A percentile compares a stretch with the other conserved stretches of the same genome.
Evolutionary conservation across 2,329 filamentous ascomycete species (phyloP).

Genomic region (Chrysosporium queenslandicum): DNA sequence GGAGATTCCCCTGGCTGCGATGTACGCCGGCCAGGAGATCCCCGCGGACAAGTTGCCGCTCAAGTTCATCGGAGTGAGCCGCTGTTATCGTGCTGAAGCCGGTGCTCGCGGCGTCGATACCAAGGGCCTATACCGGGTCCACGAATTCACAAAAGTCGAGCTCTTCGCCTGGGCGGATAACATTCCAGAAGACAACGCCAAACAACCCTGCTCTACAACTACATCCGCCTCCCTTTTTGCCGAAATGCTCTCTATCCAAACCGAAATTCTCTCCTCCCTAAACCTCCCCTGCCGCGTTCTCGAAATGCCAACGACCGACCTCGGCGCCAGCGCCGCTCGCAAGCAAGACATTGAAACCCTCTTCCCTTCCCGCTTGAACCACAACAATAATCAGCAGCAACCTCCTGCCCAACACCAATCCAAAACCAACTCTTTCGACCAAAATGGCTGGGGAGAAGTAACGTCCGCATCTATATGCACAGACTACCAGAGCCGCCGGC

Average conservation of each 20-base stretch:
- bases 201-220: slow-evolving; percentile 12
- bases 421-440: not conserved
- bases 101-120: slow-evolving; percentile 82
- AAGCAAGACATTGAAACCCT: slow-evolving; percentile 92
- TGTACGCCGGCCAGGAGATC: slow-evolving; percentile 67
- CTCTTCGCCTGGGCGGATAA: slow-evolving; percentile 78
- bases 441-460: slow-evolving; percentile 75
- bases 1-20: slow-evolving; percentile 86
- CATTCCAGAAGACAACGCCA: not conserved
- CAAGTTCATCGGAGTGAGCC: slow-evolving; percentile 70
- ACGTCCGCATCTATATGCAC: slow-evolving; percentile 85
- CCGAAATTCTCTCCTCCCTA: slow-evolving; percentile 65
- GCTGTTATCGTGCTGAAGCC: slow-evolving; percentile 94
- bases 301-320: slow-evolving; percentile 81
- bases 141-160: slow-evolving; percentile 98
- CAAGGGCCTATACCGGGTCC: slow-evolving; percentile 90
- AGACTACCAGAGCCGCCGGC: slow-evolving; percentile 79
- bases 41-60: slow-evolving; percentile 58
- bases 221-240: slow-evolving; percentile 51
- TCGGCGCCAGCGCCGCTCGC: slow-evolving; percentile 75
- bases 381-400: slow-evolving; percentile 24
- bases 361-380: slow-evolving; percentile 59
- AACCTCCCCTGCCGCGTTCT: slow-evolving; percentile 78
- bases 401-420: not conserved
- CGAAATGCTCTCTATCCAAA: slow-evolving; percentile 80